A percentile compares a stretch with the other conserved stretches of the same genome.
Conservation (phyloP, 2,329 filamentous ascomycete genomes). For the Fusarium chlamydosporum region DNA sequence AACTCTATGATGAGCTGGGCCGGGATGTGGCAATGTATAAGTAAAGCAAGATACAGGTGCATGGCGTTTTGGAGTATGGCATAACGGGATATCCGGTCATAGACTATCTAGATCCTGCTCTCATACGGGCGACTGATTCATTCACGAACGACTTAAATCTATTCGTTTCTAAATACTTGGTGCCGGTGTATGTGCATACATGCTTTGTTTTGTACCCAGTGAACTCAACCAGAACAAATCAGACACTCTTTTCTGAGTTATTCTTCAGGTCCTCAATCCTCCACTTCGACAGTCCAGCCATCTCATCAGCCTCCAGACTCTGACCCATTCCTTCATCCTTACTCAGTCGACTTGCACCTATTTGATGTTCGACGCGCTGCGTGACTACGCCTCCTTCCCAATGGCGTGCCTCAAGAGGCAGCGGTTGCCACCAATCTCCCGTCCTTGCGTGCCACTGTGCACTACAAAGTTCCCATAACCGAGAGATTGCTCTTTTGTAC, state of each 20-base stretch:
- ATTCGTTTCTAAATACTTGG: background rate
- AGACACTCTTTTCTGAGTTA: constrained; percentile 37
- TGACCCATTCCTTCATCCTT: constrained; percentile 54
- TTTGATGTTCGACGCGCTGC: constrained; percentile 34
- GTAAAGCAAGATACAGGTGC: constrained; percentile 42
- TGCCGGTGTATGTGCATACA: background rate
- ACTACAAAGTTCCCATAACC: constrained; percentile 88
- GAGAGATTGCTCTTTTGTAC: constrained; percentile 80
- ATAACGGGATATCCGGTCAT: constrained; percentile 46
- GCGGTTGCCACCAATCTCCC: constrained; percentile 79
- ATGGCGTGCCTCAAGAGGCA: constrained; percentile 73
- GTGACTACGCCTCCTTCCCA: constrained; percentile 69
- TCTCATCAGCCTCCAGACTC: constrained; percentile 56
- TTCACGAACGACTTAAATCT: constrained; percentile 26
- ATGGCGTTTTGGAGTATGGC: constrained; percentile 51
- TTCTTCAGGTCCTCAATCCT: constrained; percentile 55
- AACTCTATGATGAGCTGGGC: constrained; percentile 65
- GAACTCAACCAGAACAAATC: constrained; percentile 6
- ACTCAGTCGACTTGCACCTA: constrained; percentile 9
- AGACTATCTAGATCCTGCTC: constrained; percentile 42
- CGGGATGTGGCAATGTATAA: constrained; percentile 54
- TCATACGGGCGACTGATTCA: constrained; percentile 34
- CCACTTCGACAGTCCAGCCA: constrained; percentile 59
- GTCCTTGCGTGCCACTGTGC: constrained; percentile 76
- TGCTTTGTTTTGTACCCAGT: background rate